These are phyloP conservation scores for Fistulifera pelliculosa DNA, from an alignment of 108 stramenopile genomes.

Conservation along the genomic window DNA sequence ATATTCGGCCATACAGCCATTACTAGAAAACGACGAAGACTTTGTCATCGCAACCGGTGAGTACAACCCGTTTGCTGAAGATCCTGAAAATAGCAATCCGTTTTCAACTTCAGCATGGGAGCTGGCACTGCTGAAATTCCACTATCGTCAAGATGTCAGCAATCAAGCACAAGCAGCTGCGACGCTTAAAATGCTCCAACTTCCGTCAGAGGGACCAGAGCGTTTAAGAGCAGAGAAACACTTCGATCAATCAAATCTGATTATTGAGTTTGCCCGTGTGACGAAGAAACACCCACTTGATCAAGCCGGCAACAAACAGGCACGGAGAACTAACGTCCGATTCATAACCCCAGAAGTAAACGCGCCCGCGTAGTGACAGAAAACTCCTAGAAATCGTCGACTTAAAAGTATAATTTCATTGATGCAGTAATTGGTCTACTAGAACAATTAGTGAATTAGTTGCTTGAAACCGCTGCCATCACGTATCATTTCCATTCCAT, in stretches of 20 bases:
- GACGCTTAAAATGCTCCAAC: constrained; percentile 37
- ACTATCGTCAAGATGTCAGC: constrained; percentile 44
- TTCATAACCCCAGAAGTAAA: constrained; percentile 3
- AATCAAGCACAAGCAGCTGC: constrained; percentile 51
- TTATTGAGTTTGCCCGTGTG: constrained; percentile 32
- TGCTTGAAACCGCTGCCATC: neutral
- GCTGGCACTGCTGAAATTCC: constrained; percentile 54
- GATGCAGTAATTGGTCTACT: neutral
- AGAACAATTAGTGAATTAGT: neutral
- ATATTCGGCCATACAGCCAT: constrained; percentile 48
- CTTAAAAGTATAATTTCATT: no score
- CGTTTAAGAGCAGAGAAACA: constrained; percentile 28
- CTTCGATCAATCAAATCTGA: constrained; percentile 36
- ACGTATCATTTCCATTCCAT: neutral
- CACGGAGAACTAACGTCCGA: neutral
- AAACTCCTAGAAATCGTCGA: no score
- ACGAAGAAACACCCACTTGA: constrained; percentile 60
- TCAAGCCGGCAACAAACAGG: constrained; percentile 3
- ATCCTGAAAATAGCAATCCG: constrained; percentile 79
- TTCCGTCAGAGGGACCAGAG: constrained; percentile 64
- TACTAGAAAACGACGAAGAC: constrained; percentile 83
- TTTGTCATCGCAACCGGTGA: constrained; percentile 58
- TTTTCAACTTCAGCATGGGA: constrained; percentile 81
- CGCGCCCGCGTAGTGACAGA: neutral
- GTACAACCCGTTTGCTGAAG: constrained; percentile 52